These are phyloP conservation scores for Cryphonectria naterciae DNA, from an alignment of 2,329 filamentous ascomycete species.

Conservation along the genomic window DNA sequence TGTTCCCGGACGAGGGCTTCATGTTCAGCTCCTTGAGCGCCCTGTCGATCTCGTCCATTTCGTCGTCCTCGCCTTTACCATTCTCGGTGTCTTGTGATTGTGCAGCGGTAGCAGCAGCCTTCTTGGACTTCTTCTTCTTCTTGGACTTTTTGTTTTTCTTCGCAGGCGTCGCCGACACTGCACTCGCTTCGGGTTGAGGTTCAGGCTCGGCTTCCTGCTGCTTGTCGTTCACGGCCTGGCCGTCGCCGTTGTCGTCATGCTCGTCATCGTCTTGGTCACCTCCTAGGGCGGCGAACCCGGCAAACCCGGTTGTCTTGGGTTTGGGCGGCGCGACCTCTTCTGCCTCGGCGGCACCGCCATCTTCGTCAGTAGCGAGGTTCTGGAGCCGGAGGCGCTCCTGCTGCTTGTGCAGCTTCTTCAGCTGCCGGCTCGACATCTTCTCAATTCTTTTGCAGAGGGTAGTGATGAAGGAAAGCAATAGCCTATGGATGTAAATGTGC, in stretches of 20 bases:
- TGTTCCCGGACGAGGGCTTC: conserved; percentile 28
- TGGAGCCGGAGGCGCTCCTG: conserved; percentile 45
- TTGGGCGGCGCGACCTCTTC: conserved; percentile 42
- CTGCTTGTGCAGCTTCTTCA: conserved; percentile 57
- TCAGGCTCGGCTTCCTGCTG: conserved; percentile 31
- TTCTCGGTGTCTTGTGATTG: conserved; percentile 24
- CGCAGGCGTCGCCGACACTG: conserved; percentile 32
- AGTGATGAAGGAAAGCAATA: too few relatives aligned
- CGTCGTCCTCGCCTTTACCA: conserved; percentile 31
- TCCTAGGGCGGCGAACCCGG: conserved; percentile 54
- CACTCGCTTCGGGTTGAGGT: conserved; percentile 21
- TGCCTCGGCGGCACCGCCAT: conserved; percentile 33
- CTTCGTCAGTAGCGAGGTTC: conserved; percentile 27
- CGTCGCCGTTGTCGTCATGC: conserved; percentile 36
- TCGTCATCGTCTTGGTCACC: conserved; percentile 48
- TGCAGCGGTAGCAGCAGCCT: conserved; percentile 44
- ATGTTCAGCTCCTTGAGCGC: conserved; percentile 56
- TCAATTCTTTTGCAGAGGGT: conserved; percentile 12
- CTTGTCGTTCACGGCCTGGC: conserved; percentile 27
- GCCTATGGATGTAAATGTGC: too few relatives aligned
- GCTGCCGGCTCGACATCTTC: conserved; percentile 55
- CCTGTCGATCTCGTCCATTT: conserved; percentile 60
- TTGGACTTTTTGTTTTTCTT: conserved; percentile 44
- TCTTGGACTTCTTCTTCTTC: conserved; percentile 45
- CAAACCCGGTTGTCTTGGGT: conserved; percentile 52